Evolutionary conservation across 108 stramenopile species (phyloP), one percentile per base, ranked within the genome.

Genomic region (Fragilariopsis cylindrus): DNA sequence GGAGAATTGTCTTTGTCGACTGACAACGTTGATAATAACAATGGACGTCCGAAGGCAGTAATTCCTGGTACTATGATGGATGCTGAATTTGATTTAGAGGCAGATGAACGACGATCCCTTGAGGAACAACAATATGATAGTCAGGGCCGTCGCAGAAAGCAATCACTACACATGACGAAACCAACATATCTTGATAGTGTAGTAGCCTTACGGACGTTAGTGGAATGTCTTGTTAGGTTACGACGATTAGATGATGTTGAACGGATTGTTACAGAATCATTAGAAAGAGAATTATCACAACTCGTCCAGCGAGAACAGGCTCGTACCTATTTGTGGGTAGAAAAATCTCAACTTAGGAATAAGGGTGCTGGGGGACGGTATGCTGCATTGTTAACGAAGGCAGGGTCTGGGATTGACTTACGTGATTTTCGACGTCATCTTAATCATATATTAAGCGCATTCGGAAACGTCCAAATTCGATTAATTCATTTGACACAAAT

Each of bases 401-500:
- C 78, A 5, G 78, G 73, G n/a, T 67, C 68, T 16, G 48, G 57
- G 6, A 66, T 73, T 5, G 86, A 79, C 62, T 66, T 94, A 75
- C 81, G 87, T 58, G 91, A 89, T 15, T 91, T 94, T 71, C 84
- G 91, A 2, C 69, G 82, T 9, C 93, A 94, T 75, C 71, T 92
- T 73, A 85, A 79, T 52, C 78, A 78, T 68, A 76, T 94, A 60
- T 76, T 94, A 12, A 84, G 82, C 18, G 85, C 93, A 8, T 94
- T 94, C 81, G 91, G 88, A 18, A 87, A 88, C 62, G 89, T 94
- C 11, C 81, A 89, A 85, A 69, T 91, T 3, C 87, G 93, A 64
- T 76, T 90, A 16, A 63, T 83, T 44, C 93, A 94, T 80, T 82
- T 94, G 83, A 77, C 90, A n/a, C 91, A 94, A 80, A 88, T 94